Conservation (phyloP, 768 basidiomycete species). For the Panus rudis region DNA sequence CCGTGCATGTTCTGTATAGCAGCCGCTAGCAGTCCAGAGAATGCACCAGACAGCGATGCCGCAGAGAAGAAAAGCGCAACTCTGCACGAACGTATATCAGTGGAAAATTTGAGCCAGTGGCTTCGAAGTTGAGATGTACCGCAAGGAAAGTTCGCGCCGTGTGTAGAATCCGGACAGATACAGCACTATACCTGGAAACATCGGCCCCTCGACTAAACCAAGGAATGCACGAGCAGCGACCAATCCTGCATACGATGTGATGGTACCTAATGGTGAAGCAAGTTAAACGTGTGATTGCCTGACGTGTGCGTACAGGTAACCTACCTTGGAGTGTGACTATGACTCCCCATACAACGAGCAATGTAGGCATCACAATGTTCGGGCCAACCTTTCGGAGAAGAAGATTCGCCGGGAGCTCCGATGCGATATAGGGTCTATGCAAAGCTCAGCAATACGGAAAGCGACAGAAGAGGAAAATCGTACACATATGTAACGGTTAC, state of each 20-base stretch:
- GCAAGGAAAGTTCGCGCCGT: slow-evolving; percentile 22
- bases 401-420: slow-evolving; percentile 57
- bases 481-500: slow-evolving; percentile 40
- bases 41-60: slow-evolving; percentile 46
- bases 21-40: slow-evolving; percentile 58
- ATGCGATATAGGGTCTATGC: slow-evolving; percentile 42
- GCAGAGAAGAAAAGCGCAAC: slow-evolving; percentile 37
- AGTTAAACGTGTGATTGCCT: too few relatives aligned
- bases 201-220: slow-evolving; percentile 9
- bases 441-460: background rate
- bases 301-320: too few relatives aligned
- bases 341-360: slow-evolving; percentile 58
- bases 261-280: slow-evolving; percentile 5
- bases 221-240: slow-evolving; percentile 9
- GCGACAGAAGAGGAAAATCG: slow-evolving; percentile 8
- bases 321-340: slow-evolving; percentile 51
- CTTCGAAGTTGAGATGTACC: slow-evolving; percentile 25
- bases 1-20: slow-evolving; percentile 55
- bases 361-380: slow-evolving; percentile 48
- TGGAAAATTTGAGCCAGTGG: slow-evolving; percentile 63
- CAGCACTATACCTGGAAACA: slow-evolving; percentile 11
- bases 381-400: slow-evolving; percentile 40
- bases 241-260: slow-evolving; percentile 6
- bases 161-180: slow-evolving; percentile 25
- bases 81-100: slow-evolving; percentile 21